Conservation (phyloP, 192 early-diverging fungal genomes). For the Jimgerdemannia lactiflua region DNA sequence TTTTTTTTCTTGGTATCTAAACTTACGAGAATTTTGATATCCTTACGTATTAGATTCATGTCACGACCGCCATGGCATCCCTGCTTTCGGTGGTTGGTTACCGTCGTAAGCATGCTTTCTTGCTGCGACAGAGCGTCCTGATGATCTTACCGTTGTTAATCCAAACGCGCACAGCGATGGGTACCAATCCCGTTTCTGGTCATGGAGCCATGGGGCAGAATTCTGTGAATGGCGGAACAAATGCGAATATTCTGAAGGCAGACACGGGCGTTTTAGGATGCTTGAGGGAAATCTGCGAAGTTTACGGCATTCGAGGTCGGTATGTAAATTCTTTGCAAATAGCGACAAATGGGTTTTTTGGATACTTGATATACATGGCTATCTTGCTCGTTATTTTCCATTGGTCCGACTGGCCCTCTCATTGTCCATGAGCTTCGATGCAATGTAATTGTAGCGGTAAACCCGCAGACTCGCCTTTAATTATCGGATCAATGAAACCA, state of each 20-base stretch:
- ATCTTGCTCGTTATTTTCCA: too few species aligned
- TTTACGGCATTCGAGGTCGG: constrained; percentile 62
- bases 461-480: too few species aligned
- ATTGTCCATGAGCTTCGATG: too few species aligned
- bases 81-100: constrained; percentile 58
- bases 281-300: constrained; percentile 64
- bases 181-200: constrained; percentile 5
- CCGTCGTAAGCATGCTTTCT: constrained; percentile 67
- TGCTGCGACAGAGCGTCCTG: constrained; percentile 55
- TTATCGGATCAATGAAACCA: too few species aligned
- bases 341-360: too few species aligned
- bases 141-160: constrained; percentile 40
- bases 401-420: too few species aligned
- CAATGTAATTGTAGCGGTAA: too few species aligned
- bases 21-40: constrained; percentile 15
- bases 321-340: too few species aligned
- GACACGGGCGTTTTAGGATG: constrained; percentile 60
- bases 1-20: constrained; percentile 4
- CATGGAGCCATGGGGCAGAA: too few species aligned
- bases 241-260: background rate
- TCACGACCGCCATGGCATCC: constrained; percentile 52
- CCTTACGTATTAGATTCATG: constrained; percentile 28
- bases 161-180: constrained; percentile 31
- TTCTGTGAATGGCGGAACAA: too few species aligned
- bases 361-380: too few species aligned